Evolutionary conservation across 1,284 basidiomycete species (phyloP), one percentile per base, ranked within the genome.

Genomic region (Ceratobasidium sp.): DNA sequence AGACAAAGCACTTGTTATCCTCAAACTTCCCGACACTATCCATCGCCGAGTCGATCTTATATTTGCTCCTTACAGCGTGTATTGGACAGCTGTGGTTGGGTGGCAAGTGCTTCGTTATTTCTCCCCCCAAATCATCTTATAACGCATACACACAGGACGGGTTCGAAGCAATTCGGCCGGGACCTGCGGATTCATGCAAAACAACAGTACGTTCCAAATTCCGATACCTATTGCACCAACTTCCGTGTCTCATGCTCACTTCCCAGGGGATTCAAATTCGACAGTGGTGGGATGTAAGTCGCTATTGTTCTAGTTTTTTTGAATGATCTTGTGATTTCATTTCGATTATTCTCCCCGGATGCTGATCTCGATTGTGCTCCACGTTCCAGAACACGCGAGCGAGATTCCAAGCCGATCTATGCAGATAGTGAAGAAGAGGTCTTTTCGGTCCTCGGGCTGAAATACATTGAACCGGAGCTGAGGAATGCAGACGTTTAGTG

Each of bases 161-260:
- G 92, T 0, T 91, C 88, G 0, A 90, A 84, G 56, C 87, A 90
- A 84, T 93, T 94, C 73, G 84, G 93, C 75, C 81, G 91, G n/a
- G 92, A 93, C 76, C 75, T 93, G 62, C 80, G 91, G 62, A 79
- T 84, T 17, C 89, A 86, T 84, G 90, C 90, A 88, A 91, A 76
- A 77, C 83, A 65, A 82, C 86, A 77, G 83, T 80, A 50, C 38
- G 25, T 49, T 38, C 35, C 31, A 53, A 70, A 54, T 71, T 29
- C 43, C 25, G 13, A n/a, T 40, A 38, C 43, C 47, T 13, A 49
- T 43, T 40, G 10, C n/a, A 20, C 17, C 55, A n/a, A 47, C 35
- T 40, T 29, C 3, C 52, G 49, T 49, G 68, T 31, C 35, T 45
- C 55, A 38, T 55, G 67, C 27, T 56, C 50, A 73, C 10, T 67